Percentiles rank a stretch among this genome's conserved stretches.
Evolutionary conservation across 2,329 filamentous ascomycete species (phyloP).

Genomic region (Diplodia seriata): DNA sequence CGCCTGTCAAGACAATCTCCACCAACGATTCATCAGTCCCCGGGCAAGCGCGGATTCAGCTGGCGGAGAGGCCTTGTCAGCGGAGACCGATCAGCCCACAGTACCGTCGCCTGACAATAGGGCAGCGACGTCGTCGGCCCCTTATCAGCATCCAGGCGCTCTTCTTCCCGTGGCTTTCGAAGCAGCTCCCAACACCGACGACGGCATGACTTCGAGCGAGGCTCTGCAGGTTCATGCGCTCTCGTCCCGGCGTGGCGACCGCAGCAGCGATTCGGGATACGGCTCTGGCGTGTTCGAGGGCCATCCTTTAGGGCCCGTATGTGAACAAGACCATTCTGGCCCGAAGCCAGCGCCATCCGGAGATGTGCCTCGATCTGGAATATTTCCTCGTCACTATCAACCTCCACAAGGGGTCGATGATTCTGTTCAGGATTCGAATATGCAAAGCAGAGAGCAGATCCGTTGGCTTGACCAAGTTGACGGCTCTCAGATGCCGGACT

Average conservation of each 20-base stretch:
- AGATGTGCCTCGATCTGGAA: background rate
- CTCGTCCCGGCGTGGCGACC: background rate
- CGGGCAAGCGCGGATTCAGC: background rate
- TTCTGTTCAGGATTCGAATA: background rate
- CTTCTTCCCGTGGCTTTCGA: background rate
- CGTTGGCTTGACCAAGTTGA: background rate
- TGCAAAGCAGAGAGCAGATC: background rate
- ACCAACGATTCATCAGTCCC: background rate
- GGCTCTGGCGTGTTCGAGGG: background rate
- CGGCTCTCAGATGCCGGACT: background rate
- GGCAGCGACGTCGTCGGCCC: background rate
- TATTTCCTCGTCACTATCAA: background rate
- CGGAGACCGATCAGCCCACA: background rate
- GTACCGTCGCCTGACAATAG: background rate
- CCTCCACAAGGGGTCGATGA: background rate
- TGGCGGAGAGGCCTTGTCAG: background rate
- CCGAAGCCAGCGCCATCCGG: background rate
- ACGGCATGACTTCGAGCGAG: background rate
- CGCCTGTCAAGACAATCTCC: background rate
- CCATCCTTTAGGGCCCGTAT: background rate
- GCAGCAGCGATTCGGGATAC: background rate
- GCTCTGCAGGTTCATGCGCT: background rate
- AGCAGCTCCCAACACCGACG: background rate
- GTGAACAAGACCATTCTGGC: background rate
- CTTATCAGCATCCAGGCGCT: background rate